These are phyloP conservation scores for Termitomyces sp. DNA, from an alignment of 768 basidiomycete species.

Conservation along the genomic window DNA sequence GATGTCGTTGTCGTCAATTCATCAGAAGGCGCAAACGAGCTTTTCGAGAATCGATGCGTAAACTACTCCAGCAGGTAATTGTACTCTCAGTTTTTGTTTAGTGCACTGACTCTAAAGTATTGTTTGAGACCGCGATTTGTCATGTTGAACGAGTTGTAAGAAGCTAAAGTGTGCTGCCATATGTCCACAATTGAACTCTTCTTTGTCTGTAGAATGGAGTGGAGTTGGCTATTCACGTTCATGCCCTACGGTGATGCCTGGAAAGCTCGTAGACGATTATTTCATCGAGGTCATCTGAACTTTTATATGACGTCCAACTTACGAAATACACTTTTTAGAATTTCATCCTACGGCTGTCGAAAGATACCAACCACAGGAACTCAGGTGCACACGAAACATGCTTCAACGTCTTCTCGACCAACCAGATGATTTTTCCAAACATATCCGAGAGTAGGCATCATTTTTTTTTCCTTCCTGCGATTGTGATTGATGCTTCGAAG, in stretches of 20 bases:
- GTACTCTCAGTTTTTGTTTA: neutral
- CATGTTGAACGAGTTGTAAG: slow-evolving; percentile 17
- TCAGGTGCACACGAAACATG: slow-evolving; percentile 22
- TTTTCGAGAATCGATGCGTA: slow-evolving; percentile 17
- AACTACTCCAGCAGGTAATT: slow-evolving; percentile 18
- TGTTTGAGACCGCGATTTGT: slow-evolving; percentile 22
- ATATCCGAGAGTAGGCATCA: slow-evolving; percentile 21
- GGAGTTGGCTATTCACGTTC: slow-evolving; percentile 13
- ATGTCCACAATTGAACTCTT: neutral
- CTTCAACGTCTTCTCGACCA: slow-evolving; percentile 22
- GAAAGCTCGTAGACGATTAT: neutral
- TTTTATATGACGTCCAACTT: neutral
- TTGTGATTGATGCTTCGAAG: neutral
- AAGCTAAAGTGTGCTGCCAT: neutral
- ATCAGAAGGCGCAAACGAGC: slow-evolving; percentile 16
- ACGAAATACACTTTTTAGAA: slow-evolving; percentile 19
- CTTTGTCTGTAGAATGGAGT: slow-evolving; percentile 10
- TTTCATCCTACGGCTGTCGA: slow-evolving; percentile 21
- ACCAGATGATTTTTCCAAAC: slow-evolving; percentile 23
- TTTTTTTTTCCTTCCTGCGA: neutral
- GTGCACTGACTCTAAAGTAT: neutral
- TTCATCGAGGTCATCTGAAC: neutral
- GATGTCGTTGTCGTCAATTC: slow-evolving; percentile 18
- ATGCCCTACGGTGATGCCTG: slow-evolving; percentile 13
- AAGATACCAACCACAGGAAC: slow-evolving; percentile 19